phyloP scores from a whole-genome alignment of 2,329 filamentous ascomycete species.

The Camptophora hylomeconis region DNA sequence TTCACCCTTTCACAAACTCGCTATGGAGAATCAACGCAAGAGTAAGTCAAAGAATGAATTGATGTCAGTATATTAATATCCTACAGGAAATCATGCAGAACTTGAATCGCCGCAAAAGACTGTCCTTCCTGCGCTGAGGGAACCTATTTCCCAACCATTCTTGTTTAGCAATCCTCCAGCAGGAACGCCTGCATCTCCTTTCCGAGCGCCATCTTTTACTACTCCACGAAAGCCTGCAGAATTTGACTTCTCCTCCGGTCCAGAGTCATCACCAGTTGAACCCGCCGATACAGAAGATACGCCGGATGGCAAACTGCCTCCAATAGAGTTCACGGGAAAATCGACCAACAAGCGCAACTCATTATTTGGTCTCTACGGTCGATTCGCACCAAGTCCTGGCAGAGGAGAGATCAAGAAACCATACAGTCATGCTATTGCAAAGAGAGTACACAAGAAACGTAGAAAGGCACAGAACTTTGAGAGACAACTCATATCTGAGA shows the following conservation, averaged over 20 bases:
- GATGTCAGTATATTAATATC: slow-evolving; percentile 1
- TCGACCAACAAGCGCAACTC: slow-evolving; percentile 25
- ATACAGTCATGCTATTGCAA: slow-evolving; percentile 31
- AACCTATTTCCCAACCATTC: slow-evolving; percentile 37
- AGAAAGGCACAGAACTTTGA: slow-evolving; percentile 35
- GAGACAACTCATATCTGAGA: slow-evolving; percentile 22
- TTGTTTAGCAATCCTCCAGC: slow-evolving; percentile 30
- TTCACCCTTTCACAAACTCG: slow-evolving; percentile 36
- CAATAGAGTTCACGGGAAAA: slow-evolving; percentile 14
- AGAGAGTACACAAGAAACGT: slow-evolving; percentile 36
- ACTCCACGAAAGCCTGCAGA: slow-evolving; percentile 35
- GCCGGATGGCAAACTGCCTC: slow-evolving; percentile 23
- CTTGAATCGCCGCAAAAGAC: slow-evolving; percentile 38
- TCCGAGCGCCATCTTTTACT: slow-evolving; percentile 31
- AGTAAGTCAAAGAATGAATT: slow-evolving; percentile 23
- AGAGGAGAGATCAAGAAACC: slow-evolving; percentile 49
- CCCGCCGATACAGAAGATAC: slow-evolving; percentile 36
- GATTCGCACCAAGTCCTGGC: slow-evolving; percentile 40
- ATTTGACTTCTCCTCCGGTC: slow-evolving; percentile 34
- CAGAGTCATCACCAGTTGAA: slow-evolving; percentile 32
- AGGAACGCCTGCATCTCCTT: slow-evolving; percentile 22
- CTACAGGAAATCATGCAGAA: slow-evolving; percentile 25
- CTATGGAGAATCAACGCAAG: slow-evolving; percentile 27
- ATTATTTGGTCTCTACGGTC: slow-evolving; percentile 28
- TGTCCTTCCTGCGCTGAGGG: slow-evolving; percentile 32